A percentile compares a stretch with the other conserved stretches of the same genome.
Conservation (phyloP, 2,329 filamentous ascomycete genomes). For the Calycina marina region DNA sequence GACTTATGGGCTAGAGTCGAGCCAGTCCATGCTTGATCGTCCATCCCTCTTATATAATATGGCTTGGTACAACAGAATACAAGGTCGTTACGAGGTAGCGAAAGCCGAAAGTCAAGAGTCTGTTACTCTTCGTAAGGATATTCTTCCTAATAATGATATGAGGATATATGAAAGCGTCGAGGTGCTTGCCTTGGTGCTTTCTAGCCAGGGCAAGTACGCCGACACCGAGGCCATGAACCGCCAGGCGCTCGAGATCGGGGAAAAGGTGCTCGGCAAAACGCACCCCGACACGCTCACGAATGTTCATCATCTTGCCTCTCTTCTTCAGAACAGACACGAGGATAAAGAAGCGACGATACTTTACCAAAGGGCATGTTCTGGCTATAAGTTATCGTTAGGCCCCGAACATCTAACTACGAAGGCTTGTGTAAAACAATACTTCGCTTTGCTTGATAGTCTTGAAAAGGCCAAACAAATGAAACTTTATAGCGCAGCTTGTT, state of each 20-base stretch:
- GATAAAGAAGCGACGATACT: constrained; percentile 10
- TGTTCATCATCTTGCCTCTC: constrained; percentile 9
- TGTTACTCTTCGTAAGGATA: constrained; percentile 1
- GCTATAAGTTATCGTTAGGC: constrained; percentile 8
- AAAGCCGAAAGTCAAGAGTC: neutral
- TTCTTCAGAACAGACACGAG: constrained; percentile 8
- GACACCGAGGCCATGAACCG: constrained; percentile 1
- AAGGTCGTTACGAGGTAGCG: neutral
- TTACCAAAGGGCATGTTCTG: constrained; percentile 10
- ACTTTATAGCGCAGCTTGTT: no score
- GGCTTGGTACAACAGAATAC: neutral
- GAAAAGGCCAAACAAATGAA: constrained; percentile 1
- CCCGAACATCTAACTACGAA: constrained; percentile 8
- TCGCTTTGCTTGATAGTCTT: constrained; percentile 3
- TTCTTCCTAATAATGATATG: no score
- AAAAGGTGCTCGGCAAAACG: constrained; percentile 5
- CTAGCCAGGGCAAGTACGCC: neutral
- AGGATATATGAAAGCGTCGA: constrained; percentile 1
- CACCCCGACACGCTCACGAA: constrained; percentile 8
- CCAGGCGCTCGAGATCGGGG: constrained; percentile 1
- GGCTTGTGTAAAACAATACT: constrained; percentile 7
- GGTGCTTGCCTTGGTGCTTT: neutral
- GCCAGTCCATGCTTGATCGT: neutral
- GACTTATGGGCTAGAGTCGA: neutral
- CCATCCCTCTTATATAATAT: neutral